Evolutionary conservation across 2,329 filamentous ascomycete species (phyloP), one percentile per base, ranked within the genome.

Genomic region (Pyrenochaeta sp.): DNA sequence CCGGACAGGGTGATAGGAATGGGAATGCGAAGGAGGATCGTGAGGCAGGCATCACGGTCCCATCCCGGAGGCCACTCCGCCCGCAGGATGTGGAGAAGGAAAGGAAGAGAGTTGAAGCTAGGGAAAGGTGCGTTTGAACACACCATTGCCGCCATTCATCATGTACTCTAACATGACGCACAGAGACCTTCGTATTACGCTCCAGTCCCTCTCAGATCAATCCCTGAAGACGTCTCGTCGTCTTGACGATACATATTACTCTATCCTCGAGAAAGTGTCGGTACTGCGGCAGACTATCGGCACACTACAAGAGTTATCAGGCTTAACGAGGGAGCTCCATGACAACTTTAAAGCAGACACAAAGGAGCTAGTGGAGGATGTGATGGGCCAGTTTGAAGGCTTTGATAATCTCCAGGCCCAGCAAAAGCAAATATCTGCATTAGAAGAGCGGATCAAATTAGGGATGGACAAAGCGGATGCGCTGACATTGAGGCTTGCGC

Each of bases 221-320:
- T 89, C 89, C 18, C 81, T 85, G 49, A 76, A 81, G 18, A 85
- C 87, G 20, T 90, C 87, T 14, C 81, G 83, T 55, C 83, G 83
- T 30, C 83, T 94, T 36, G 90, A 93, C 71, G 85, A 89, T 53
- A 88, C 88, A 2, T 93, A 92, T 76, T 90, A 90, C 60, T 84
- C 85, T 0, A 83, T 92, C 9, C 79, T 92, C 27, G 87, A 91
- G 69, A 90, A 89, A 67, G 81, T 90, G 43, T 83, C 82, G 44
- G 74, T 81, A 1, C 78, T 93, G 32, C 87, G 88, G 48, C 83
- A 80, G 61, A 91, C 87, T 0, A 83, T 92, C 33, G 73, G 79
- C 5, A 83, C 83, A 2, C 78, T 94, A 23, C 87, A 87, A 66
- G 86, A 89, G 61, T 81, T 94, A n/a, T 86, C 88, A 0, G 78